phyloP scores from a whole-genome alignment of 164 flowering plant species.

The Taxillus chinensis region DNA sequence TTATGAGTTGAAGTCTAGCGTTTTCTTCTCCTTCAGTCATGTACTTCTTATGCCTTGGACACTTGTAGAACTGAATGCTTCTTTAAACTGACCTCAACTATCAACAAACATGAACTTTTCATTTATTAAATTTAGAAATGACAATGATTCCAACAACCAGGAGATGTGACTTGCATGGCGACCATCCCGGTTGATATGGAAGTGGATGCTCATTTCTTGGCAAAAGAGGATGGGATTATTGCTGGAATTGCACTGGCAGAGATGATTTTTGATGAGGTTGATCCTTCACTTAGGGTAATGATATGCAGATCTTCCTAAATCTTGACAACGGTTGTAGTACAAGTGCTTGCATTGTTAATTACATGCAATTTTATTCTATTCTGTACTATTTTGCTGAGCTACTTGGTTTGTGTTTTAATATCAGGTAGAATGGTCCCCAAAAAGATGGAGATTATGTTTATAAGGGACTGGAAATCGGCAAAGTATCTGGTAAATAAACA shows the following conservation, averaged over 20 bases:
- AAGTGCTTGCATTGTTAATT: too few relatives aligned
- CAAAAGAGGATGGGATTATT: slow-evolving; percentile 84
- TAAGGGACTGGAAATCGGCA: slow-evolving; percentile 79
- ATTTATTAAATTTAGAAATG: background rate
- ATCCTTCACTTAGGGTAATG: slow-evolving; percentile 77
- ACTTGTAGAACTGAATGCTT: too few relatives aligned
- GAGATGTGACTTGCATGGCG: slow-evolving; percentile 91
- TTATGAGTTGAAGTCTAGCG: background rate
- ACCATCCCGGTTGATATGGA: slow-evolving; percentile 73
- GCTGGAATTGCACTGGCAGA: slow-evolving; percentile 92
- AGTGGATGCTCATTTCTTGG: slow-evolving; percentile 85
- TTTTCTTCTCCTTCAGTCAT: background rate
- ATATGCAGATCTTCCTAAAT: background rate
- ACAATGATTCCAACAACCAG: slow-evolving; percentile 26
- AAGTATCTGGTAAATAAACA: slow-evolving; percentile 55
- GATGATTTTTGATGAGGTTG: slow-evolving; percentile 80
- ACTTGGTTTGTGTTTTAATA: slow-evolving; percentile 4
- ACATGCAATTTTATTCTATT: too few relatives aligned
- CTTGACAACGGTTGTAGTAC: background rate
- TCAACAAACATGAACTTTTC: background rate
- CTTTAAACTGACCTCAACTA: background rate
- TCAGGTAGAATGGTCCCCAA: slow-evolving; percentile 79
- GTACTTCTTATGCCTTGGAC: background rate
- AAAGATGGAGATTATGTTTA: slow-evolving; percentile 70
- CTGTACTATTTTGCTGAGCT: background rate